Evolutionary conservation across 179 eudicot species (phyloP), one percentile per base, ranked within the genome.

Genomic region (Corrigiola litoralis): DNA sequence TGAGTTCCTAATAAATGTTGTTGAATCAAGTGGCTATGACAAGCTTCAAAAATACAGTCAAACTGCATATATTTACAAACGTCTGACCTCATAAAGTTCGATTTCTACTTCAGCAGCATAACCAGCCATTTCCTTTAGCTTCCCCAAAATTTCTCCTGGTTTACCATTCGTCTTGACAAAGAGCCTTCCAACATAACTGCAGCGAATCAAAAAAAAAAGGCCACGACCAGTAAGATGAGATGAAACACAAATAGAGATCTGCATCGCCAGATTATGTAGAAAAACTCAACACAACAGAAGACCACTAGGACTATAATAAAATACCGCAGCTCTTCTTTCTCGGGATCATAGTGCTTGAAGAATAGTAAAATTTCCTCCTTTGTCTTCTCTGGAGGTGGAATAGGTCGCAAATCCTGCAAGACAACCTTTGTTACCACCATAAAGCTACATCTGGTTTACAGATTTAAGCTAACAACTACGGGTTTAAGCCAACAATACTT

Each of bases 321-420:
- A 65, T 84, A 92, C 98, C 95, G 81, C n/a, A 92, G 80, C 76
- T 92, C 88, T 72, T 89, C 98, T 62, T 87, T 87, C 69, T 72
- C 75, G 46, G 96, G 96, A 70, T 89, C 92, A 80, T 92, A 89
- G 77, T 83, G 84, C 81, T 92, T 92, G 73, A 92, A 87, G 73
- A 92, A 89, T 36, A 92, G 76, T 36, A 92, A 80, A 54, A 92
- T 82, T 55, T 92, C 95, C 48, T 92, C 98, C 72, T 84, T 89
- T 38, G 81, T 80, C 73, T 85, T 92, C 27, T 80, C 89, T 28
- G 92, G 95, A 68, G 83, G 85, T 51, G 90, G 61, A 64, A 87
- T 50, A 44, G 95, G 90, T 32, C 58, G 80, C 66, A 80, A 50
- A 72, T 84, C 98, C 98, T 92, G 58, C 34, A 50, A 2, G 41